A percentile compares a stretch with the other conserved stretches of the same genome.
Conservation (phyloP, 768 basidiomycete genomes). For the Lepiota brunneoincarnata region DNA sequence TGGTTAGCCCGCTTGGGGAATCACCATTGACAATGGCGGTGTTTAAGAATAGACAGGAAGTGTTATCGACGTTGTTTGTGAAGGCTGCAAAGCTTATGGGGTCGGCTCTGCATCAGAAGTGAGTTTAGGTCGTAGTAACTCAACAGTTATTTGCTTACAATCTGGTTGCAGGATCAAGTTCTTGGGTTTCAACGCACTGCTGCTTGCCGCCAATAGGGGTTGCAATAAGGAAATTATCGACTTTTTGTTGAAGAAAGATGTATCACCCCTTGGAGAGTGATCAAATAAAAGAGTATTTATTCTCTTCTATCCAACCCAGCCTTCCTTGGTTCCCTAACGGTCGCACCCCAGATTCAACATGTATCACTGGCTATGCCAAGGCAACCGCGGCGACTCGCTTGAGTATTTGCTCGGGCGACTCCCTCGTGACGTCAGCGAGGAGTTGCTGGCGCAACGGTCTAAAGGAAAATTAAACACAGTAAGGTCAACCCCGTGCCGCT, state of each 20-base stretch:
- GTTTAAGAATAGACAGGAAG: constrained; percentile 30
- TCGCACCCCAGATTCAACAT: constrained; percentile 47
- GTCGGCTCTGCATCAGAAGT: constrained; percentile 42
- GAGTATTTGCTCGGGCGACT: constrained; percentile 46
- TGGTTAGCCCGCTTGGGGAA: constrained; percentile 43
- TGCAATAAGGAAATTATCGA: constrained; percentile 38
- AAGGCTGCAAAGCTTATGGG: constrained; percentile 40
- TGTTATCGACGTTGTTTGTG: constrained; percentile 43
- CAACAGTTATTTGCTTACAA: neutral
- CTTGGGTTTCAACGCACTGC: constrained; percentile 40
- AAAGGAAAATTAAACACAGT: constrained; percentile 48
- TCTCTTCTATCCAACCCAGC: neutral
- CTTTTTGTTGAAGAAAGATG: constrained; percentile 44
- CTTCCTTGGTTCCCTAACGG: neutral
- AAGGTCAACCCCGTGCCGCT: neutral
- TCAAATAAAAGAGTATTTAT: constrained; percentile 37
- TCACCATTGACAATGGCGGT: constrained; percentile 49
- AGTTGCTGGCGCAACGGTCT: constrained; percentile 43
- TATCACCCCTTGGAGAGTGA: constrained; percentile 44
- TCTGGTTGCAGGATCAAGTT: constrained; percentile 39
- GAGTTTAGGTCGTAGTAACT: constrained; percentile 12
- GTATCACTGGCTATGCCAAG: constrained; percentile 43
- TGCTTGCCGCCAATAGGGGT: constrained; percentile 35
- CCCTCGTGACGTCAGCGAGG: constrained; percentile 44
- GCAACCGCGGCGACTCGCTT: constrained; percentile 28